A percentile compares a stretch with the other conserved stretches of the same genome.
These are phyloP conservation scores for Fusarium pseudograminearum DNA, from an alignment of 2,329 filamentous ascomycete species.

Conservation along the genomic window DNA sequence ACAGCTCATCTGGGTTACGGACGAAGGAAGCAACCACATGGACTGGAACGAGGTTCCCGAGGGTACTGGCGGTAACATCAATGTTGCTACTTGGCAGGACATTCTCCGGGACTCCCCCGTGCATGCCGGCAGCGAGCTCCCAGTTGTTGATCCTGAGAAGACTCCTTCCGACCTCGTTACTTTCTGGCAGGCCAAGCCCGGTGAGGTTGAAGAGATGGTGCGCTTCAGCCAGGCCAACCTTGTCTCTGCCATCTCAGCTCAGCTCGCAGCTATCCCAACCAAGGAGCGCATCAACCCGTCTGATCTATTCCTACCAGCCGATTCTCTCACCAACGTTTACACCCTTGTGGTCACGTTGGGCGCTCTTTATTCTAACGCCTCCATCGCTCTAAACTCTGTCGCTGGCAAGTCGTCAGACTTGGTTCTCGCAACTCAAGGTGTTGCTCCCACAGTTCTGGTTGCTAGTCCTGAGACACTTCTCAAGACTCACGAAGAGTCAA, in stretches of 20 bases:
- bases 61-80: conserved; percentile 78
- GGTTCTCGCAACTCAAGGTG: conserved; percentile 75
- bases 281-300: conserved; percentile 77
- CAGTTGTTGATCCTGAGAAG: conserved; percentile 67
- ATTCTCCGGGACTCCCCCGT: conserved; percentile 78
- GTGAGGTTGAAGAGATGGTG: conserved; percentile 74
- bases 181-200: conserved; percentile 72
- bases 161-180: conserved; percentile 69
- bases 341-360: conserved; percentile 83
- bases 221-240: conserved; percentile 86
- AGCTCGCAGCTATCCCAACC: conserved; percentile 80
- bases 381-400: conserved; percentile 89
- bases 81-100: conserved; percentile 93
- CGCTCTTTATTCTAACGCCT: conserved; percentile 86
- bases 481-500: conserved; percentile 73
- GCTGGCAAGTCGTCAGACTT: conserved; percentile 80
- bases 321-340: conserved; percentile 83
- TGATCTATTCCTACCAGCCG: conserved; percentile 88
- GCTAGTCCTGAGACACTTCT: conserved; percentile 80
- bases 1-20: conserved; percentile 91
- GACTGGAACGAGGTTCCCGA: conserved; percentile 93
- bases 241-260: conserved; percentile 84
- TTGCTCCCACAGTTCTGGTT: conserved; percentile 86
- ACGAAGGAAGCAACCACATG: conserved; percentile 89
- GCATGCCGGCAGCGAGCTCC: conserved; percentile 71